These are phyloP conservation scores for Acanthamoeba polyphaga DNA, from an alignment of 208 protist species.

Conservation along the genomic window DNA sequence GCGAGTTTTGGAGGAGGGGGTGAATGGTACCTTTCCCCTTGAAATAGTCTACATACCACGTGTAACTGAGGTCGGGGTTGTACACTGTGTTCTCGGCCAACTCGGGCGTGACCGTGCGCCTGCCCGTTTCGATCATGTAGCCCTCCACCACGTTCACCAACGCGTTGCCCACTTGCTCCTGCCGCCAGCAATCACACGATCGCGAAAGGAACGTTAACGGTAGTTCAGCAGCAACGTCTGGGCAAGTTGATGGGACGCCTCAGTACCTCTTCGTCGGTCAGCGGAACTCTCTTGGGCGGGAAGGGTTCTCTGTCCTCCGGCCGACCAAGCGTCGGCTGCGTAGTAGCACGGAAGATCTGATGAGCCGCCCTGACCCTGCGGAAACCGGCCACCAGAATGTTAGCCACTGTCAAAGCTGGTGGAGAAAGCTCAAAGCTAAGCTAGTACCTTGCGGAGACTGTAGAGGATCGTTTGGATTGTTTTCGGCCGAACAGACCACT, in stretches of 20 bases:
- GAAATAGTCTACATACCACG: slow-evolving; percentile 71
- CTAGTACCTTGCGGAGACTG: too few relatives aligned
- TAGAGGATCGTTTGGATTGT: too few relatives aligned
- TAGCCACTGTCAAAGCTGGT: neutral
- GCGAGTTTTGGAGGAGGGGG: neutral
- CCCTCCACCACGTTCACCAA: slow-evolving; percentile 37
- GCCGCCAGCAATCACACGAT: too few relatives aligned
- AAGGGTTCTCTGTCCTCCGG: neutral
- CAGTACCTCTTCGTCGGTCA: neutral
- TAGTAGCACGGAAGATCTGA: neutral
- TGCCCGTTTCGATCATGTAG: slow-evolving; percentile 65
- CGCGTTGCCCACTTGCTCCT: slow-evolving; percentile 64
- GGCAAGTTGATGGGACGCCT: neutral
- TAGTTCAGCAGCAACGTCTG: neutral
- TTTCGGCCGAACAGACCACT: too few relatives aligned
- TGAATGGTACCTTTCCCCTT: slow-evolving; percentile 56
- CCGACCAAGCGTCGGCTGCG: neutral
- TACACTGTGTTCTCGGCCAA: slow-evolving; percentile 13
- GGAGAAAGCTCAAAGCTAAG: too few relatives aligned
- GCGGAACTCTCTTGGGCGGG: neutral
- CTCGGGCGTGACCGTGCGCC: slow-evolving; percentile 49
- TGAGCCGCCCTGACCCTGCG: neutral
- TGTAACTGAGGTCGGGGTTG: slow-evolving; percentile 47
- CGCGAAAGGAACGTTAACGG: too few relatives aligned
- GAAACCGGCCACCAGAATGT: neutral